Evolutionary conservation across 495 filamentous ascomycete genomes (phyloP), one percentile per base, ranked within the genome.

Genomic region (Physcia stellaris): DNA sequence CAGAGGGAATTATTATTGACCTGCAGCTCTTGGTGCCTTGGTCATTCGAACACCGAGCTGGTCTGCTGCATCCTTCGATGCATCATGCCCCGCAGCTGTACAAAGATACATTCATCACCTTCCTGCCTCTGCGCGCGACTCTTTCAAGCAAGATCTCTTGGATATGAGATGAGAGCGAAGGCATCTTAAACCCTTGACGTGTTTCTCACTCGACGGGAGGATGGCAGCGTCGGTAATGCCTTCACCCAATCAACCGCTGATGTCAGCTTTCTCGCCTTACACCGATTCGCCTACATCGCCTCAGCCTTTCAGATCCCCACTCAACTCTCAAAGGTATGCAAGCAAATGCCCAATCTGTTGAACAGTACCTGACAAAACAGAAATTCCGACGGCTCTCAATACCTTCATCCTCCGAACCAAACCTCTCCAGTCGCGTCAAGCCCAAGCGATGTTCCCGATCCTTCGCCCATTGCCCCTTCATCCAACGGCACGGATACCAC

Each of bases 401-500:
- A 35, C 24, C 50, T 53, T 16, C 48, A 50, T 20, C 50, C 50
- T 30, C 50, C 48, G 16, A 32, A 32, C 21, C 41, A 47, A 11
- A 42, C 35, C 16, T 44, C 48, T 18, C 43, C 50, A 9, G 27
- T 47, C 19, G 34, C 37, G 11, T 45, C 42, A 4, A 52, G 49
- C 30, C 43, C 47, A 21, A 53, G 50, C 33, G 50, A 53, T 36
- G 44, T 47, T 28, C 37, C 50, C 41, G 79, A 80, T 34, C 80
- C 80, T 16, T 86, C 80, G 20, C 80, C 80, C 24, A 79, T 83
- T 21, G 46, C 52, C 13, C 54, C 52, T 13, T 82, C 80, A 28
- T 83, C 79, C 19, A 80, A 78, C 49, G 79, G 77, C 32, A 82
- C 80, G 43, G 75, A 78, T 41, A 69, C 60, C 16, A 80, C 74